Evolutionary conservation across 2,329 filamentous ascomycete genomes (phyloP).

Genomic region (Myrmaecium sp.): DNA sequence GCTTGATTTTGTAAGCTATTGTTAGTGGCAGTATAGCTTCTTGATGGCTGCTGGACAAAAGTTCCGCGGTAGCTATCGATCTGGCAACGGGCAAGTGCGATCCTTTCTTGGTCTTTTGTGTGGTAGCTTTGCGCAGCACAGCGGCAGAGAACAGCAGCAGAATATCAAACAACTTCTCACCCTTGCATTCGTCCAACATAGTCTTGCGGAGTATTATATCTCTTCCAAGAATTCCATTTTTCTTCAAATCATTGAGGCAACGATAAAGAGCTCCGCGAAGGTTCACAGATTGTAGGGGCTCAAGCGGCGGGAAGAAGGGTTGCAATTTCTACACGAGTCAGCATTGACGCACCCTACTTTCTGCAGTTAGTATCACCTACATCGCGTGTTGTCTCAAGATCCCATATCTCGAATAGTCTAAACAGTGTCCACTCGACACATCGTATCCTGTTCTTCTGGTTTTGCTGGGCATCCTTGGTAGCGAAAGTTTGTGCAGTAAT

Average conservation of each 20-base stretch:
- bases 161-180: conserved; percentile 76
- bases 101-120: conserved; percentile 31
- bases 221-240: conserved; percentile 63
- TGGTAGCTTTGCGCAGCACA: conserved; percentile 55
- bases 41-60: conserved; percentile 14
- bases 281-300: conserved; percentile 81
- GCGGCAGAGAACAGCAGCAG: conserved; percentile 69
- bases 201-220: conserved; percentile 76
- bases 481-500: conserved; percentile 57
- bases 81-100: conserved; percentile 25
- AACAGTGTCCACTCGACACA: conserved; percentile 85
- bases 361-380: conserved; percentile 27
- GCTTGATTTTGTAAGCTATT: conserved; percentile 53
- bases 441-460: conserved; percentile 68
- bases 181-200: conserved; percentile 92
- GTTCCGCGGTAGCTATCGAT: conserved; percentile 30
- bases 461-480: conserved; percentile 45
- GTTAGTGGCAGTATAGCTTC: conserved; percentile 44
- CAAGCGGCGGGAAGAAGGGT: conserved; percentile 78
- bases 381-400: conserved; percentile 56
- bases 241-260: conserved; percentile 71
- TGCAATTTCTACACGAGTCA: conserved; percentile 51
- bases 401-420: conserved; percentile 71
- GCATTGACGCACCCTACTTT: conserved; percentile 2
- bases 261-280: conserved; percentile 71